Base-by-base conservation (phyloP, 2,329 filamentous ascomycete species). In the Verticillium alfalfae region DNA sequence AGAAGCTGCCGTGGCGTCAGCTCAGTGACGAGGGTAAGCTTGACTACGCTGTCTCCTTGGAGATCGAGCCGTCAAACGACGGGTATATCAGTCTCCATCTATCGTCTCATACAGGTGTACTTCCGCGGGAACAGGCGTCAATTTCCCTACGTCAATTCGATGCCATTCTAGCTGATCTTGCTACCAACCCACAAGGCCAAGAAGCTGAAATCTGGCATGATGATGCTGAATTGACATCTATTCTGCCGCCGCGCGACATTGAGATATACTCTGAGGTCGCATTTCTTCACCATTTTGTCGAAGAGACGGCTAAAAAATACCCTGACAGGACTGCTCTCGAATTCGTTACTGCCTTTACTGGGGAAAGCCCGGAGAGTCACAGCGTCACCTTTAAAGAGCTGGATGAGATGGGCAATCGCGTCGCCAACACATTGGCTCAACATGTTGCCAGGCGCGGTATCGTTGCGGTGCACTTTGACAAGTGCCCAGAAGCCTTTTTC, bases 401-500 rank as follows among this genome's bases (percentile, higher is more conserved):
- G 1, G 77, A 97, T 66, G 70, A 79, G 0, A 84, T 88, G 66
- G 90, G 89, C 0, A 93, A 96, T 68, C 83, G 81, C 65, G 82
- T 96, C 16, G 91, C 91, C 0, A 81, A 88, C 60, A 71, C 93
- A 13, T 76, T 96, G 1, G 70, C 78, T 1, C 67, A 72, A 0
- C 72, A 79, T 22, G 81, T 85, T 0, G 64, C 71, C 0, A 78
- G 84, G 0, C 88, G 90, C 0, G 78, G 56, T 7, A 85, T 93
- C 5, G 79, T 96, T 26, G 91, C 87, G 0, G 82, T 94, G 9
- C 92, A 90, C 70, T 96, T 96, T 68, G 87, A 92, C 61, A 96
- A 96, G 70, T 93, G 89, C 64, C 88, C 92, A 0, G 89, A 94
- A 70, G 92, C 92, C 0, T 93, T 91, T 41, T 91, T 95, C 68